Base-by-base conservation (phyloP, 2,329 filamentous ascomycete species). In the Chalara sp. region DNA sequence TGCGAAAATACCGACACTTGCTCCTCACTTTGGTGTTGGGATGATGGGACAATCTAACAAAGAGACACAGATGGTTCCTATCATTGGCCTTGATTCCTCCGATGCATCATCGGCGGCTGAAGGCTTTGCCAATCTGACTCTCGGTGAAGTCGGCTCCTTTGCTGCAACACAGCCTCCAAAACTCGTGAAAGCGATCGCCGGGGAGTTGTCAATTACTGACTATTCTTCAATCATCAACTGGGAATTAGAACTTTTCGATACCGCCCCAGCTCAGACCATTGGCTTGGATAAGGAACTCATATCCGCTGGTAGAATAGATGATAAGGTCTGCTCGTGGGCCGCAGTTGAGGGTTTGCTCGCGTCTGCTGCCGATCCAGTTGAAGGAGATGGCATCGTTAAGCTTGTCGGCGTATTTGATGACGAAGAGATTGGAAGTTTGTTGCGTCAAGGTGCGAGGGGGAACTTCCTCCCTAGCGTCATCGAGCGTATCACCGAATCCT, bases 241-340 rank as follows among this genome's bases (percentile, higher is more conserved):
- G 93, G 93, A 99, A 66, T 81, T 97, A 37, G 93, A 99, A 71
- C 84, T 99, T 32, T 99, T 86, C 65, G 93, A 97, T 69, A 80
- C 81, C 4, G 90, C 96, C 67, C 88, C 91, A 6, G 91, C 91
- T 1, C 83, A 85, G 40, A 79, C 89, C 13, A 85, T 88, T 58
- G 93, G 93, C 10, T 69, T 99, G 51, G 88, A 95, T 61, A 89
- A 86, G 66, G 92, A 97, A 61, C 86, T 99, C 67, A 95, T 99
- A 70, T 96, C 92, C 58, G 92, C 89, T 6, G 91, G 92, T 52
- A 86, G 93, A 49, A 93, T 97, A 59, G 93, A 99, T 66, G 93
- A 99, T 72, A 97, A 96, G 75, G 84, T 99, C 44, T 97, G 93
- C 76, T 95, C 88, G 32, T 97, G 89, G 84, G 83, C 90, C 6